Percentiles rank a stretch among this genome's conserved stretches.
Evolutionary conservation across 345 rosid genomes (phyloP).

Genomic region (Geranium rotundifolium): DNA sequence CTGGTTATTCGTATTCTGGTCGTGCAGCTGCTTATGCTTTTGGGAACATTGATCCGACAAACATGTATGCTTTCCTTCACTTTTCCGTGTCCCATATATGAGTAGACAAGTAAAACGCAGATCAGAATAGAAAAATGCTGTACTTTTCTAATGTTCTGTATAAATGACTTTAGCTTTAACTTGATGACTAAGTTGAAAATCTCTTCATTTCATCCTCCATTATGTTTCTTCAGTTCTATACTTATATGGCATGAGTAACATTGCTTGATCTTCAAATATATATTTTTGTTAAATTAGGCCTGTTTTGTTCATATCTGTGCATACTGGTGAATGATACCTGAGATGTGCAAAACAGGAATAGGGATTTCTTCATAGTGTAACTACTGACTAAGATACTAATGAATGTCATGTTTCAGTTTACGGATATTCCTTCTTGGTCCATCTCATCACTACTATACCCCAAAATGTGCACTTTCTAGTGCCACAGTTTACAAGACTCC

Average conservation of each 20-base stretch:
- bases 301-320: not conserved
- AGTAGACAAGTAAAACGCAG: no score
- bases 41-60: constrained; percentile 86
- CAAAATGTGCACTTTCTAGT: constrained; percentile 70
- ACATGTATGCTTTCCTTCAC: constrained; percentile 32
- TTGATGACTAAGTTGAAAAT: no score
- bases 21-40: constrained; percentile 96
- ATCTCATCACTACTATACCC: constrained; percentile 82
- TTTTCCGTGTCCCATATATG: not conserved
- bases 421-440: constrained; percentile 91
- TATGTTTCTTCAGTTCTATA: not conserved
- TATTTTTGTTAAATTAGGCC: not conserved
- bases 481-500: constrained; percentile 85
- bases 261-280: no score
- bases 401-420: constrained; percentile 35
- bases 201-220: not conserved
- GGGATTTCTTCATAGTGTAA: not conserved
- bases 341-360: no score
- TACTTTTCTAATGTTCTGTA: no score
- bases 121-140: no score
- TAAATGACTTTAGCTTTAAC: not conserved
- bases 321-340: not conserved
- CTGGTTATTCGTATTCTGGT: constrained; percentile 88
- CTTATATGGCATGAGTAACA: not conserved
- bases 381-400: not conserved